phyloP scores from a whole-genome alignment of 1,139 yeast species.

The Blastobotrys aristatus region DNA sequence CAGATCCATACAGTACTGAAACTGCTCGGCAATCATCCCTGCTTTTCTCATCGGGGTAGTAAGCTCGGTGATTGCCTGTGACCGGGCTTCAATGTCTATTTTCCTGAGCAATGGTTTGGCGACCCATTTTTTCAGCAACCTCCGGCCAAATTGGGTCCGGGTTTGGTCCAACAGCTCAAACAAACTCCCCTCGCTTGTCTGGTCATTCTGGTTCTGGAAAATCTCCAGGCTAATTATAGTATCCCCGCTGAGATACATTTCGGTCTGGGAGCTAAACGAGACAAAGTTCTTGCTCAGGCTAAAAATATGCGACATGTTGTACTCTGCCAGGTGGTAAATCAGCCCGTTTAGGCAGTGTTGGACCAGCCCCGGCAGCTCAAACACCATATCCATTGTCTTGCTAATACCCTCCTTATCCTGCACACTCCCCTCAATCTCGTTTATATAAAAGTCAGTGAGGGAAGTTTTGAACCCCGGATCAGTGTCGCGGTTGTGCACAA shows the following conservation, averaged over 20 bases:
- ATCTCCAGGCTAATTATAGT: slow-evolving; percentile 70
- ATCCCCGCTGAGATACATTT: slow-evolving; percentile 65
- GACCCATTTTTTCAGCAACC: slow-evolving; percentile 68
- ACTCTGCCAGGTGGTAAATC: slow-evolving; percentile 54
- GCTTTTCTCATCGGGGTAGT: slow-evolving; percentile 16
- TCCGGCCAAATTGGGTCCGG: slow-evolving; percentile 65
- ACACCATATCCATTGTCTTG: slow-evolving; percentile 11
- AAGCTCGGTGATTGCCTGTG: slow-evolving; percentile 61
- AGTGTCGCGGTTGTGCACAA: slow-evolving; percentile 3
- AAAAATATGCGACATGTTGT: slow-evolving; percentile 55
- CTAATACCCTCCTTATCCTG: background rate
- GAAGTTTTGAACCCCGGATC: slow-evolving; percentile 6
- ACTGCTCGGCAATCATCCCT: slow-evolving; percentile 8
- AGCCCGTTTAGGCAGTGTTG: slow-evolving; percentile 47
- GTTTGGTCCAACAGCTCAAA: slow-evolving; percentile 80
- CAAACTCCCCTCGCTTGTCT: slow-evolving; percentile 58
- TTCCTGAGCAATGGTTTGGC: slow-evolving; percentile 59
- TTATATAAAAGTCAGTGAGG: slow-evolving; percentile 19
- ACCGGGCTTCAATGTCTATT: slow-evolving; percentile 51
- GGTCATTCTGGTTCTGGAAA: slow-evolving; percentile 58
- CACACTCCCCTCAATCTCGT: slow-evolving; percentile 7
- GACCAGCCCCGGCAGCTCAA: slow-evolving; percentile 26
- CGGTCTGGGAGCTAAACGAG: slow-evolving; percentile 47
- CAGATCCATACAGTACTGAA: slow-evolving; percentile 38
- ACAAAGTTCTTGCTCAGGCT: slow-evolving; percentile 46